These are phyloP conservation scores for Barbarea vulgaris DNA, from an alignment of 345 rosid species.

Conservation along the genomic window DNA sequence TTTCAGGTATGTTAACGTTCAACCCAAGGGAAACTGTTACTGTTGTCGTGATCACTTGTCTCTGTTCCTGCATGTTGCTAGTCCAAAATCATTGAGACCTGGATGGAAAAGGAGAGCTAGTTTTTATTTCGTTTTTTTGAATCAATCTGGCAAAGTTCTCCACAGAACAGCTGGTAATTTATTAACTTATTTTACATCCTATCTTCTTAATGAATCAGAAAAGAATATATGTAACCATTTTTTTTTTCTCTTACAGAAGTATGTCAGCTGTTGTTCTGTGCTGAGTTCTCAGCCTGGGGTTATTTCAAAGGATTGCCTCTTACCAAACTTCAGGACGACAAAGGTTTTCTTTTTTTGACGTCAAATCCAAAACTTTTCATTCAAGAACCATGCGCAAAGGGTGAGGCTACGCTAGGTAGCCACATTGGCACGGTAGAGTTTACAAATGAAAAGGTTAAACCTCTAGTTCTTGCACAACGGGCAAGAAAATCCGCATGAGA, in stretches of 20 bases:
- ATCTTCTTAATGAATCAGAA: background rate
- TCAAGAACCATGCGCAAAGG: too few relatives aligned
- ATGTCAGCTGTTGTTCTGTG: background rate
- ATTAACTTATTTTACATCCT: too few relatives aligned
- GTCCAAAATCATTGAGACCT: background rate
- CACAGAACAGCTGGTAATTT: background rate
- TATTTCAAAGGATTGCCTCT: background rate
- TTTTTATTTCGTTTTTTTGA: background rate
- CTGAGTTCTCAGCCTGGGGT: background rate
- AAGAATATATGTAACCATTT: too few relatives aligned
- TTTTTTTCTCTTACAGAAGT: background rate
- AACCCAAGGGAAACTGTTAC: background rate
- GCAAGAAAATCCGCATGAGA: too few relatives aligned
- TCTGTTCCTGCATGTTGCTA: background rate
- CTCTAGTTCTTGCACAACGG: too few relatives aligned
- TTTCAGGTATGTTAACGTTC: conserved; percentile 6
- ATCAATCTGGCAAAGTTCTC: conserved; percentile 1
- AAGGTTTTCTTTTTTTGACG: background rate
- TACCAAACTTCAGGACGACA: background rate
- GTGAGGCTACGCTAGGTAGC: too few relatives aligned
- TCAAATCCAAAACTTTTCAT: too few relatives aligned
- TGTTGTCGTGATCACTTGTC: background rate
- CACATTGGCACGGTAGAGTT: too few relatives aligned
- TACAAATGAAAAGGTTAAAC: too few relatives aligned
- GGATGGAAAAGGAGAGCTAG: background rate